phyloP scores from a whole-genome alignment of 225 moss, liverwort and hornwort species.

The Climacium dendroides region DNA sequence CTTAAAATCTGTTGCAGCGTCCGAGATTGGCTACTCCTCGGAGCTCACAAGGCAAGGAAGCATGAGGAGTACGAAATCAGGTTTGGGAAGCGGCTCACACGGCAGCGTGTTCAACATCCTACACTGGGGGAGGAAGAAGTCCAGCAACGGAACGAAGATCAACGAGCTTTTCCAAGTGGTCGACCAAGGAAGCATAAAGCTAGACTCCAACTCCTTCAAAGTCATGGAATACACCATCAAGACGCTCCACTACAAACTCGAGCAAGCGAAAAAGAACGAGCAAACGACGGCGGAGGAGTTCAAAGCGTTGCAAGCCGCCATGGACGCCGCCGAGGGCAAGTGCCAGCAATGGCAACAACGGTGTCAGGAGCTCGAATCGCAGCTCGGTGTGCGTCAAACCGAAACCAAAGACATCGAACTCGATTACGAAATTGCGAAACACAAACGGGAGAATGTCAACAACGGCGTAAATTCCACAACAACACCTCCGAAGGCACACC shows the following conservation, averaged over 20 bases:
- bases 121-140: slow-evolving; percentile 29
- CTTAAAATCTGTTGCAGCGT: not conserved
- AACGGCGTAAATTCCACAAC: not conserved
- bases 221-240: slow-evolving; percentile 47
- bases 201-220: slow-evolving; percentile 34
- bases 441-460: not conserved
- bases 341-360: slow-evolving; percentile 38
- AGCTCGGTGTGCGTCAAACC: slow-evolving; percentile 10
- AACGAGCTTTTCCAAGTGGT: slow-evolving; percentile 26
- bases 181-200: slow-evolving; percentile 15
- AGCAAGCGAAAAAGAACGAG: slow-evolving; percentile 41
- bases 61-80: slow-evolving; percentile 15
- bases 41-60: slow-evolving; percentile 22
- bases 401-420: slow-evolving; percentile 28
- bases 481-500: slow-evolving; percentile 6
- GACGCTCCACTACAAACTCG: slow-evolving; percentile 32
- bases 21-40: slow-evolving; percentile 22
- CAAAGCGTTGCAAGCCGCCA: slow-evolving; percentile 18
- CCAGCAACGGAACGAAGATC: slow-evolving; percentile 11
- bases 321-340: slow-evolving; percentile 28
- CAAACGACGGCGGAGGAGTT: slow-evolving; percentile 29
- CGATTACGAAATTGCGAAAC: slow-evolving; percentile 23
- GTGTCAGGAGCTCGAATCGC: slow-evolving; percentile 26
- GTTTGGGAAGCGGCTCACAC: not conserved
- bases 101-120: slow-evolving; percentile 11